Percentiles rank a stretch among this genome's conserved stretches.
Evolutionary conservation across 129 eudicot species (phyloP).

Genomic region (Kitagawia praeruptora): DNA sequence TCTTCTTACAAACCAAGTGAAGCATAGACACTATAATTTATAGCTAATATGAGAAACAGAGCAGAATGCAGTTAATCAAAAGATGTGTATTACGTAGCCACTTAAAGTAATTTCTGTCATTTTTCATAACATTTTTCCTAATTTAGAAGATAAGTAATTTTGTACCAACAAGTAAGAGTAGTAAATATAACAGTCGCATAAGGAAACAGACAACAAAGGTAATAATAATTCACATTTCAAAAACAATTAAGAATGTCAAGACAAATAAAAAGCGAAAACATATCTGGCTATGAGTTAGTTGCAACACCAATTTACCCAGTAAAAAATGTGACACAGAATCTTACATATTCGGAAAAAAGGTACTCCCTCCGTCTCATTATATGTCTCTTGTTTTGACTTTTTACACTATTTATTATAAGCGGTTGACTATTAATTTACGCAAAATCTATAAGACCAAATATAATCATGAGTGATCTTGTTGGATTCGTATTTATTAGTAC

Average conservation of each 20-base stretch:
- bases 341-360: not conserved
- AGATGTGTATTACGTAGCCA: not conserved
- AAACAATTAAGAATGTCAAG: not conserved
- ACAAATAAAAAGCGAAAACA: not conserved
- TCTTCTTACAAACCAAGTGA: not conserved
- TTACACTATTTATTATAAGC: no score
- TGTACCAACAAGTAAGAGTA: not conserved
- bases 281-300: not conserved
- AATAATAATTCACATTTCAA: not conserved
- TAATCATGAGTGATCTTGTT: no score
- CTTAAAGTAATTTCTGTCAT: not conserved
- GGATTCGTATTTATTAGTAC: no score
- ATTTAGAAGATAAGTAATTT: not conserved
- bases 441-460: no score
- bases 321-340: no score
- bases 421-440: no score
- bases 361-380: no score
- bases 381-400: no score
- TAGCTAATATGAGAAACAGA: not conserved
- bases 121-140: not conserved
- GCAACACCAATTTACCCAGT: not conserved
- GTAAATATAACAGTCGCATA: not conserved
- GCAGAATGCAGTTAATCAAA: not conserved
- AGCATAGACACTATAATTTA: not conserved
- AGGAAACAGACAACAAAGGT: not conserved